Evolutionary conservation across 176 grass and related monocot species (phyloP).

Genomic region (Echinochloa phyllopogon): DNA sequence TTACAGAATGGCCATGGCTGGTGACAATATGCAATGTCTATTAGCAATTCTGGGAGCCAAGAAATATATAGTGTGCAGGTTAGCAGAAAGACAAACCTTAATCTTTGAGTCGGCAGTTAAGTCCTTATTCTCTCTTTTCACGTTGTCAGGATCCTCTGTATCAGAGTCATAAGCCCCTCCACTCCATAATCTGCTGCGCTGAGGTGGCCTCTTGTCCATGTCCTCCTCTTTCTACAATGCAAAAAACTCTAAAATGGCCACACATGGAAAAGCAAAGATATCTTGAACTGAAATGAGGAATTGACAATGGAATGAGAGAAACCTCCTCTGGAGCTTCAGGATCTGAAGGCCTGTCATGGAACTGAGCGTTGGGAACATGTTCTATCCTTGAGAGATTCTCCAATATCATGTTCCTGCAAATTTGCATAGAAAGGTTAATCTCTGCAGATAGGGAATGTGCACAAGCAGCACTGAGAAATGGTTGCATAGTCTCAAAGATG

Average conservation of each 20-base stretch:
- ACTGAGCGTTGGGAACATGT: conserved; percentile 85
- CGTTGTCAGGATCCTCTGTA: conserved; percentile 63
- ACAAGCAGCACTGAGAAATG: conserved; percentile 6
- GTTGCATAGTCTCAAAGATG: neutral
- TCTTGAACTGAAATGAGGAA: conserved; percentile 17
- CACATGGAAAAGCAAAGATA: conserved; percentile 39
- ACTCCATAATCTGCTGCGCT: conserved; percentile 69
- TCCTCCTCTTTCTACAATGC: conserved; percentile 68
- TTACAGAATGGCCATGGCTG: neutral
- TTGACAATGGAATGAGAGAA: conserved; percentile 8
- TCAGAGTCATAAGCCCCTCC: conserved; percentile 79
- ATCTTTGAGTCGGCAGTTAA: conserved; percentile 39
- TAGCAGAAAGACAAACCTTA: conserved; percentile 47
- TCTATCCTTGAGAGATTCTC: conserved; percentile 74
- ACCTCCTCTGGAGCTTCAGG: conserved; percentile 77
- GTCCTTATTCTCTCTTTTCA: conserved; percentile 34
- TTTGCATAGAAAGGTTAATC: conserved; percentile 30
- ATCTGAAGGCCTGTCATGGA: conserved; percentile 74
- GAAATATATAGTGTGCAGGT: neutral
- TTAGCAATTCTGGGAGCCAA: conserved; percentile 15
- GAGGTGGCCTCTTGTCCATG: conserved; percentile 67
- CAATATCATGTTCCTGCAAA: conserved; percentile 76
- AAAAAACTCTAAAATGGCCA: conserved; percentile 41
- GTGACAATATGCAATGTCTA: neutral
- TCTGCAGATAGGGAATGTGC: neutral